Percentiles rank a stretch among this genome's conserved stretches.
Evolutionary conservation across 768 basidiomycete species (phyloP).

Genomic region (Pleurotus citrinopileatus): DNA sequence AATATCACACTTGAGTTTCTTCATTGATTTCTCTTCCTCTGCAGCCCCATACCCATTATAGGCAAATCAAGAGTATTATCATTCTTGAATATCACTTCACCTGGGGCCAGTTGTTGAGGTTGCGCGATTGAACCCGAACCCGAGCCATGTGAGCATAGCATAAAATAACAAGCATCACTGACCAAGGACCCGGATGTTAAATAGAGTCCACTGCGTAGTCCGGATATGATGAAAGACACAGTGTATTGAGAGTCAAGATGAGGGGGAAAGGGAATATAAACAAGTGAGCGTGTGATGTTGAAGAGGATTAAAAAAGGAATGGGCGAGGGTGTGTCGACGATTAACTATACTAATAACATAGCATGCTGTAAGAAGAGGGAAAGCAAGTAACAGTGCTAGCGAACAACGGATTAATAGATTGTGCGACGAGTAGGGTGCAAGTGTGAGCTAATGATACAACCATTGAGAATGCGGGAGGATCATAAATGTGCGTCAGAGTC

Average conservation of each 20-base stretch:
- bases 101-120: too few species aligned
- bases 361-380: slow-evolving; percentile 3
- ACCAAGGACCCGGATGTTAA: not conserved
- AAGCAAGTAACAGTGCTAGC: not conserved
- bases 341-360: slow-evolving; percentile 9
- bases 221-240: too few species aligned
- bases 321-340: not conserved
- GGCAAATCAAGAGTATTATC: too few species aligned
- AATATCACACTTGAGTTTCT: too few species aligned
- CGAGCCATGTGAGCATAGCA: too few species aligned
- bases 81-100: too few species aligned
- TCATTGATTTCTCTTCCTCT: too few species aligned
- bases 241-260: too few species aligned
- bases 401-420: not conserved
- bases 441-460: slow-evolving; percentile 2
- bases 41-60: too few species aligned
- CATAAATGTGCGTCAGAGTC: slow-evolving; percentile 6
- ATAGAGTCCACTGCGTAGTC: too few species aligned
- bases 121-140: too few species aligned
- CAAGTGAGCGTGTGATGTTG: slow-evolving; percentile 14
- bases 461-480: not conserved
- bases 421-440: not conserved
- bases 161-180: not conserved
- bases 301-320: not conserved
- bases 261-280: slow-evolving; percentile 4